Evolutionary conservation across 495 filamentous ascomycete genomes (phyloP).

Genomic region (Monascus purpureus): DNA sequence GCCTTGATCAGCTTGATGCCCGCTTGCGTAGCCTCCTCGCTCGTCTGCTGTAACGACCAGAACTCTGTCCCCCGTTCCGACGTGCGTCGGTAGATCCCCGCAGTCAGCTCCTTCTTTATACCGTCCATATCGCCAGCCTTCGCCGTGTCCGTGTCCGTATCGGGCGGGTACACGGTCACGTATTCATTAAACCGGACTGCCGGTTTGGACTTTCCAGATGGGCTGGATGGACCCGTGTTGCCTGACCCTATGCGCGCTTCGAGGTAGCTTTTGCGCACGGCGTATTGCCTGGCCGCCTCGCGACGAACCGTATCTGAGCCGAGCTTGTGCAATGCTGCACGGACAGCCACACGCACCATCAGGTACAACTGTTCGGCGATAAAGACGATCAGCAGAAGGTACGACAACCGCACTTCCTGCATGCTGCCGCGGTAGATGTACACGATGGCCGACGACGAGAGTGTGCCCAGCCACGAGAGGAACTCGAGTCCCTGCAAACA

Average conservation of each 20-base stretch:
- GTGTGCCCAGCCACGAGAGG: slow-evolving; percentile 73
- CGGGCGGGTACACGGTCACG: slow-evolving; percentile 11
- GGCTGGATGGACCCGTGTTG: not conserved
- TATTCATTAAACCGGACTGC: slow-evolving; percentile 26
- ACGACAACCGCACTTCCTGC: slow-evolving; percentile 52
- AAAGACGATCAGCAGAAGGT: slow-evolving; percentile 64
- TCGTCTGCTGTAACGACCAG: slow-evolving; percentile 12
- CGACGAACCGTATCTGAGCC: slow-evolving; percentile 65
- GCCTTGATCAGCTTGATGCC: slow-evolving; percentile 26
- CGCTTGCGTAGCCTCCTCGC: slow-evolving; percentile 16
- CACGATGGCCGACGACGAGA: slow-evolving; percentile 72
- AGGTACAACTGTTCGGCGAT: slow-evolving; percentile 77
- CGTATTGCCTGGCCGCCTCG: slow-evolving; percentile 57
- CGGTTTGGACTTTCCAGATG: slow-evolving; percentile 3
- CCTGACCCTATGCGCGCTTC: slow-evolving; percentile 14
- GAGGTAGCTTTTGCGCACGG: slow-evolving; percentile 53
- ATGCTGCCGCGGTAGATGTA: slow-evolving; percentile 64
- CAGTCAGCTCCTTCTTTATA: slow-evolving; percentile 8
- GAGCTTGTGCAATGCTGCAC: slow-evolving; percentile 53
- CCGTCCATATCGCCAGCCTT: not conserved
- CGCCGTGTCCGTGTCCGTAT: not conserved
- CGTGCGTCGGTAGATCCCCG: slow-evolving; percentile 16
- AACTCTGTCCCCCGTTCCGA: slow-evolving; percentile 19
- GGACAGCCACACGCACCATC: slow-evolving; percentile 48
- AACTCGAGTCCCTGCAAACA: slow-evolving; percentile 80